Conservation (phyloP, 805 yeast species). For the Debaryomyces tyrocola region DNA sequence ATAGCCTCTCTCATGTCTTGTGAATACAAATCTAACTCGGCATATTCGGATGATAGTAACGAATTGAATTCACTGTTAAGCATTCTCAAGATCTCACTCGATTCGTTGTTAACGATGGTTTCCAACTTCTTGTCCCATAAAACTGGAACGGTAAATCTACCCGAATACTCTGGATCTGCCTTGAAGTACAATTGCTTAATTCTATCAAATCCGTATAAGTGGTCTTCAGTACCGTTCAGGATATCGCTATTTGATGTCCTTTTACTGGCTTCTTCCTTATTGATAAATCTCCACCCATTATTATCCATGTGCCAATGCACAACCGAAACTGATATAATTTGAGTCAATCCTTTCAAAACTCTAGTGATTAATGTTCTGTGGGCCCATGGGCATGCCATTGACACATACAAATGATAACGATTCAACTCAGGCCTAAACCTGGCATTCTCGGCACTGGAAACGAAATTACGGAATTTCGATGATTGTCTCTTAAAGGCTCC, state of each 20-base stretch:
- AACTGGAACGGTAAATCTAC: constrained; percentile 90
- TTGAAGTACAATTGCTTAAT: constrained; percentile 72
- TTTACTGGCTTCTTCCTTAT: constrained; percentile 46
- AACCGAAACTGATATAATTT: constrained; percentile 65
- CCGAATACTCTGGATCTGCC: constrained; percentile 72
- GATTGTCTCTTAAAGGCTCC: constrained; percentile 25
- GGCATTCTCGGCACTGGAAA: constrained; percentile 58
- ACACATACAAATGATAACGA: constrained; percentile 85
- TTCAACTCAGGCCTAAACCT: constrained; percentile 70
- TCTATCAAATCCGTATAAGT: constrained; percentile 56
- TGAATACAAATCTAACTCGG: constrained; percentile 65
- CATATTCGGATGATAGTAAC: constrained; percentile 47
- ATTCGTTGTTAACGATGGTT: constrained; percentile 89
- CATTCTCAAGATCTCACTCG: constrained; percentile 85
- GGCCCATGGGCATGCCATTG: constrained; percentile 96
- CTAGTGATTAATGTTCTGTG: constrained; percentile 79
- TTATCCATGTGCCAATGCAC: constrained; percentile 91
- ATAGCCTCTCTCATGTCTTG: constrained; percentile 50
- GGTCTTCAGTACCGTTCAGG: constrained; percentile 35
- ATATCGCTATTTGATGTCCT: constrained; percentile 54
- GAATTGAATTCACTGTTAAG: constrained; percentile 71
- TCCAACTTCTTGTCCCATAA: constrained; percentile 83
- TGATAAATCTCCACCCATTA: constrained; percentile 85
- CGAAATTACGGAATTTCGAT: constrained; percentile 58
- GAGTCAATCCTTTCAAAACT: constrained; percentile 64